Evolutionary conservation across 2,329 filamentous ascomycete genomes (phyloP).

Genomic region (Colletotrichum spaethianum): DNA sequence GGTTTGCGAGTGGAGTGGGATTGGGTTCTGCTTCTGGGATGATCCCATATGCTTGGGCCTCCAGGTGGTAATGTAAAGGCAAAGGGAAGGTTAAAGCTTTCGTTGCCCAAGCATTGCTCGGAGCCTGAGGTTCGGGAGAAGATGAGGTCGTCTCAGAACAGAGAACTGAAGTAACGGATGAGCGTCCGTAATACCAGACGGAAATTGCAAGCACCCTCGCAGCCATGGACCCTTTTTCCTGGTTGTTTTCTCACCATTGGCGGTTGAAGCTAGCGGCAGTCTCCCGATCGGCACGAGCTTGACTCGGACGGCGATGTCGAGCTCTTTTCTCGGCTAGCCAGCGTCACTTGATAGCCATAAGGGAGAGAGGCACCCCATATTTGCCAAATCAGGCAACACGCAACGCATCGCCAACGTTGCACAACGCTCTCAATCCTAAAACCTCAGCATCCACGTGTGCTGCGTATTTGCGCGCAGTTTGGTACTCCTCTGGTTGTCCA

Average conservation of each 20-base stretch:
- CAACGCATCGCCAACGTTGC: conserved; percentile 21
- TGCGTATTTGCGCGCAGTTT: not conserved
- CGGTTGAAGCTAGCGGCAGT: conserved; percentile 18
- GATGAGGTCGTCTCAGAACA: conserved; percentile 24
- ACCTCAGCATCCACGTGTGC: conserved; percentile 20
- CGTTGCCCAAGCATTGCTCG: conserved; percentile 22
- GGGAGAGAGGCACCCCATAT: conserved; percentile 8
- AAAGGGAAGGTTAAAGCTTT: conserved; percentile 22
- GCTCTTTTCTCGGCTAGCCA: conserved; percentile 1
- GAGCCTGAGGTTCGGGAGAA: conserved; percentile 23
- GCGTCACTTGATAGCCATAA: conserved; percentile 17
- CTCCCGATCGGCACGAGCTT: conserved; percentile 29
- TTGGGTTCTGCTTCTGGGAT: conserved; percentile 28
- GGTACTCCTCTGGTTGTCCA: not conserved
- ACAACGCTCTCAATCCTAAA: conserved; percentile 29
- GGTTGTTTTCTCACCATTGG: conserved; percentile 2
- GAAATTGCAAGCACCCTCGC: conserved; percentile 2
- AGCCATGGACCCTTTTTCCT: conserved; percentile 23
- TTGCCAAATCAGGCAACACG: conserved; percentile 14
- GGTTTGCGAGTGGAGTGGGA: conserved; percentile 20
- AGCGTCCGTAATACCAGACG: conserved; percentile 34
- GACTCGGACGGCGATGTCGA: conserved; percentile 31
- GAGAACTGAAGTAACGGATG: conserved; percentile 27
- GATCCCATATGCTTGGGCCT: conserved; percentile 28
- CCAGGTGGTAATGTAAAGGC: conserved; percentile 11